These are phyloP conservation scores for Aspergillus bombycis DNA, from an alignment of 2,329 filamentous ascomycete species.

Conservation along the genomic window DNA sequence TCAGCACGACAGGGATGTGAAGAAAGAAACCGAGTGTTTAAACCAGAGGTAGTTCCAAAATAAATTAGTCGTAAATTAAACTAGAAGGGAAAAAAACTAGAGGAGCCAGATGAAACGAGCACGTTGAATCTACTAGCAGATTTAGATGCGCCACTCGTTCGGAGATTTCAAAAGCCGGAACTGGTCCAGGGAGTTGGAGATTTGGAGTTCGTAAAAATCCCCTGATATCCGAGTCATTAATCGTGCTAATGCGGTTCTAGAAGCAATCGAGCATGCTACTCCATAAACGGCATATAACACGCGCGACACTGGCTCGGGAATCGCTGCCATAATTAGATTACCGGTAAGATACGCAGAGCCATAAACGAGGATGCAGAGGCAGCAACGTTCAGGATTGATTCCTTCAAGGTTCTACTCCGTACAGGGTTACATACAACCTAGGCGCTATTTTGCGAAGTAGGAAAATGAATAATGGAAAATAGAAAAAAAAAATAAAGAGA, in stretches of 20 bases:
- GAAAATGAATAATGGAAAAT: background rate
- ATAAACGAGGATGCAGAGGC: background rate
- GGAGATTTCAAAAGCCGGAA: background rate
- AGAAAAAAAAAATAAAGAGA: background rate
- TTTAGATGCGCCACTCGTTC: constrained; percentile 2
- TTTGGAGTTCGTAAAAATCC: background rate
- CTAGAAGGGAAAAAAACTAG: background rate
- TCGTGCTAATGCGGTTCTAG: background rate
- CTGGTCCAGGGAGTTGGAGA: background rate
- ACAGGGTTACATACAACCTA: background rate
- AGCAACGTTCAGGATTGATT: background rate
- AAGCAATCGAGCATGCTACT: background rate
- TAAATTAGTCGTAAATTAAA: background rate
- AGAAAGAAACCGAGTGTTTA: background rate
- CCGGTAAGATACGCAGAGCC: background rate
- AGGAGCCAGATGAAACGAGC: background rate
- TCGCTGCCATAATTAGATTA: background rate
- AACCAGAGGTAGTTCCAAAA: background rate
- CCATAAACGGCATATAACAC: background rate
- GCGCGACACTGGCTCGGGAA: background rate
- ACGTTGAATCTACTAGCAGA: background rate
- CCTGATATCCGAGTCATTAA: background rate
- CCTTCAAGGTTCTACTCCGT: background rate
- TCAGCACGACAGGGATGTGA: background rate
- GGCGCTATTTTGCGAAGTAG: background rate